A percentile compares a stretch with the other conserved stretches of the same genome.
phyloP scores from a whole-genome alignment of 225 moss, liverwort and hornwort genomes.

The Rhytidiadelphus loreus region DNA sequence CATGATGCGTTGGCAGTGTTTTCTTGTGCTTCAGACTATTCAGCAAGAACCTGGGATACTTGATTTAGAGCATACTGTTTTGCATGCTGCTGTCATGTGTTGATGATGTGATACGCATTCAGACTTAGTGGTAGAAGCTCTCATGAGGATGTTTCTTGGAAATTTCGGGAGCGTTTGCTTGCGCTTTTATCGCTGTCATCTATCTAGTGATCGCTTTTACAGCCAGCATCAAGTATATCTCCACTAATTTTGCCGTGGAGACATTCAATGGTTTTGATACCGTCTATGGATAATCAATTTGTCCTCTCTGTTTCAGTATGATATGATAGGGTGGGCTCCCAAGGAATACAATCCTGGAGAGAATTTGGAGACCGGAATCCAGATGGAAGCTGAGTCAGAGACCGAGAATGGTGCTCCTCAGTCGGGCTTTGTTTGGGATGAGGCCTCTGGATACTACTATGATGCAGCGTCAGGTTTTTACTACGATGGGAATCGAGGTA shows the following conservation, averaged over 20 bases:
- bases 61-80: background rate
- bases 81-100: background rate
- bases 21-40: background rate
- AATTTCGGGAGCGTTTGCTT: background rate
- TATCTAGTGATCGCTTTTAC: background rate
- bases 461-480: slow-evolving; percentile 97
- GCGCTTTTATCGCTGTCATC: background rate
- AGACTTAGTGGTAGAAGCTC: background rate
- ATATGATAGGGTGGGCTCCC: slow-evolving; percentile 94
- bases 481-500: slow-evolving; percentile 96
- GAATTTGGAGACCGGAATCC: slow-evolving; percentile 20
- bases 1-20: background rate
- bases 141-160: background rate
- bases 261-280: background rate
- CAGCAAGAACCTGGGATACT: background rate
- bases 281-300: background rate
- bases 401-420: slow-evolving; percentile 69
- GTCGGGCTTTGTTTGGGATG: slow-evolving; percentile 96
- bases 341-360: slow-evolving; percentile 95
- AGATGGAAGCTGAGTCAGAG: slow-evolving; percentile 22
- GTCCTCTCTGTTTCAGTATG: slow-evolving; percentile 61
- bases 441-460: slow-evolving; percentile 93
- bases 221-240: background rate
- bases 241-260: background rate
- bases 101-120: background rate